A percentile compares a stretch with the other conserved stretches of the same genome.
phyloP scores from a whole-genome alignment of 306 rosid species.

The Vigna hirtella region DNA sequence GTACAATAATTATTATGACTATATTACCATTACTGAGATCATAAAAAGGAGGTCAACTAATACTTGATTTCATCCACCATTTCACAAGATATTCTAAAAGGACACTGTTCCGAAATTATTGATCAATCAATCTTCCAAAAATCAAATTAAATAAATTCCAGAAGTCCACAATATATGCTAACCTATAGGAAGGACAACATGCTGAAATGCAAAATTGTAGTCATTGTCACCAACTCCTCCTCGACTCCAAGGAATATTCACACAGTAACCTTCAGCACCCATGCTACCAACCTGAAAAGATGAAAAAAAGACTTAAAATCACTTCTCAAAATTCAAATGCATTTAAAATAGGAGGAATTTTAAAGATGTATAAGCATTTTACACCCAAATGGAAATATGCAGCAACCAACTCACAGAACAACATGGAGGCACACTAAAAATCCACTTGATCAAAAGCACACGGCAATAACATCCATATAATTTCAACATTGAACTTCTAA shows the following conservation, averaged over 20 bases:
- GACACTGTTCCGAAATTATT: neutral
- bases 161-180: conserved; percentile 37
- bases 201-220: conserved; percentile 87
- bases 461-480: neutral
- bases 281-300: conserved; percentile 78
- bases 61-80: conserved; percentile 1
- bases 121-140: conserved; percentile 13
- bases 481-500: neutral
- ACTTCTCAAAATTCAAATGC: conserved; percentile 40
- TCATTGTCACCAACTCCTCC: conserved; percentile 95
- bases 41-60: neutral
- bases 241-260: conserved; percentile 93
- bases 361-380: neutral
- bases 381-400: neutral
- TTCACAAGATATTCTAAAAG: neutral
- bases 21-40: conserved; percentile 10
- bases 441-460: neutral
- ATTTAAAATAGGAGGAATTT: neutral
- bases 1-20: conserved; percentile 14
- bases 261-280: conserved; percentile 98
- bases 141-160: conserved; percentile 22
- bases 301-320: conserved; percentile 33
- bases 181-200: conserved; percentile 96
- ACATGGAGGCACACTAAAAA: neutral
- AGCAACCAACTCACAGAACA: neutral